Conservation (phyloP, 257 asterid genomes). For the Mitragyna speciosa region DNA sequence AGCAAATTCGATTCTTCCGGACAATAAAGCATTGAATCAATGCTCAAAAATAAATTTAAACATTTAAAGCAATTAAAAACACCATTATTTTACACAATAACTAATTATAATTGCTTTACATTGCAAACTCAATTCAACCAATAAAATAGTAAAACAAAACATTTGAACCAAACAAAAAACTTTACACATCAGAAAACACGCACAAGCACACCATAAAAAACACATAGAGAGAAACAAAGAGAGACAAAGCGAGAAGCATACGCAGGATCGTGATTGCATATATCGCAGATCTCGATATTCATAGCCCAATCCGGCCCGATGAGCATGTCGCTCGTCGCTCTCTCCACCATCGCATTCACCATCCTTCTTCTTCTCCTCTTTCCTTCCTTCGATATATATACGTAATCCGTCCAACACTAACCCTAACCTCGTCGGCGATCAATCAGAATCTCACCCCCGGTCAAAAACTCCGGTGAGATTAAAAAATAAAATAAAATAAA, state of each 20-base stretch:
- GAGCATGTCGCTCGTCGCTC: constrained; percentile 95
- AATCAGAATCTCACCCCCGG: constrained; percentile 21
- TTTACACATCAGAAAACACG: neutral
- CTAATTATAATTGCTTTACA: neutral
- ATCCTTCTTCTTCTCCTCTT: constrained; percentile 59
- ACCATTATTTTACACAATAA: neutral
- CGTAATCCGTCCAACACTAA: neutral
- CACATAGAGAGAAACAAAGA: neutral
- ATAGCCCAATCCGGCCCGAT: constrained; percentile 99
- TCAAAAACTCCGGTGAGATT: constrained; percentile 23
- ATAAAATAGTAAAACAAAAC: constrained; percentile 3
- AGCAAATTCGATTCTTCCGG: neutral
- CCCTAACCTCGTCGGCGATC: constrained; percentile 5
- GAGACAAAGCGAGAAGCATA: constrained; percentile 34
- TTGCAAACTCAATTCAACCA: neutral
- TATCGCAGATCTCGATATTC: constrained; percentile 97
- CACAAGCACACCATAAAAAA: neutral
- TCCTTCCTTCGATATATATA: neutral
- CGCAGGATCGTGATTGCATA: constrained; percentile 97
- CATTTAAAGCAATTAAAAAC: neutral
- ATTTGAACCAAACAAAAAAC: neutral
- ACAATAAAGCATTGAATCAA: neutral
- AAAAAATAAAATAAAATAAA: neutral
- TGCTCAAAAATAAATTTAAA: neutral
- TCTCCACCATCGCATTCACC: constrained; percentile 94